Base-by-base conservation (phyloP, 371 early-diverging fungal species). In the Thermomucor indicae-seudaticae region DNA sequence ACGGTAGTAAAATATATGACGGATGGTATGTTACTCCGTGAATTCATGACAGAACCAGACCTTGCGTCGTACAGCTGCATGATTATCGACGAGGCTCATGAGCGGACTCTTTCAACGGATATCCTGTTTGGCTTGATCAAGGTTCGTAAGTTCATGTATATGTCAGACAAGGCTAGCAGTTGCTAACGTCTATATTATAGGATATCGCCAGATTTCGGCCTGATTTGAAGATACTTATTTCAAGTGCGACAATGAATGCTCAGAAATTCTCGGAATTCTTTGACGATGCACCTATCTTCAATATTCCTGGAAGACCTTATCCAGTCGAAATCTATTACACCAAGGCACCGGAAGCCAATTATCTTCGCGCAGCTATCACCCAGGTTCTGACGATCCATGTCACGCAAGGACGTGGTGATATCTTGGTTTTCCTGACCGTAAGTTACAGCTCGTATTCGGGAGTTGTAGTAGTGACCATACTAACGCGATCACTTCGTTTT, bases 1-100 rank as follows among this genome's bases (percentile, higher is more conserved):
- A 99, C 99, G 0, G 63, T 85, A 16, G 81, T 99, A 37, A 98
- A 97, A 68, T 97, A 92, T 47, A 94, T 99, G 95, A 99, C 99
- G 1, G 99, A 99, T 66, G 99, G 99, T 58, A 95, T 99, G 89
- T 81, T 99, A 22, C 81, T 99, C 6, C 88, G 97, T 51, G 99
- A 99, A 70, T 95, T 97, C 62, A 84, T 99, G 79, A 94, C 95
- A 6, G 96, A 96, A 60, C 99, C 99, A 0, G 95, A 97, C 63
- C 72, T 99, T 46, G 86, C 82, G 7, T 78, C 85, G 20, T 97
- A 97, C 70, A 86, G 86, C 35, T 90, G 89, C 51, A 72, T 98
- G 55, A 96, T 99, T 67, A 95, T 99, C 48, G 99, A 99, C 69
- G 99, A 98, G 67, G 98, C 98, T 14, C 99, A 99, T 80, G 99